Evolutionary conservation across 306 rosid genomes (phyloP).

Genomic region (Cucurbita ficifolia): DNA sequence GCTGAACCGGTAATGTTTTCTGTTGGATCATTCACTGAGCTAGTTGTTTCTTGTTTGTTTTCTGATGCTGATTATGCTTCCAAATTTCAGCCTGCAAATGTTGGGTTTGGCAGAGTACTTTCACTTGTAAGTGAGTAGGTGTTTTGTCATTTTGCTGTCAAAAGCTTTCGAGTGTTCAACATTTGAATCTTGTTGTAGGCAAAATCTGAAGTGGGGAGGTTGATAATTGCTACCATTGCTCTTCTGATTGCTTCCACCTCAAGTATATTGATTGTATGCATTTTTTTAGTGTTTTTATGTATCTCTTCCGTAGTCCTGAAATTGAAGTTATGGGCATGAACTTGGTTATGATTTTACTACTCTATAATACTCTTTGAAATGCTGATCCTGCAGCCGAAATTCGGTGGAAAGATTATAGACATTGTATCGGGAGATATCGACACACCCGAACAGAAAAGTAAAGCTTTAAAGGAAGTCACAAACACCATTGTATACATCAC

Average conservation of each 20-base stretch:
- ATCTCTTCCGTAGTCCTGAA: neutral
- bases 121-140: conserved; percentile 41
- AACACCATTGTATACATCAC: conserved; percentile 44
- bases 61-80: conserved; percentile 5
- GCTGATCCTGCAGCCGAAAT: conserved; percentile 41
- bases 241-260: conserved; percentile 60
- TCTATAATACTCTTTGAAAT: neutral
- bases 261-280: conserved; percentile 47
- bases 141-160: conserved; percentile 4
- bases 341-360: neutral
- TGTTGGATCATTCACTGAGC: neutral
- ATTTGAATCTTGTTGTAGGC: conserved; percentile 25
- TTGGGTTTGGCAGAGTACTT: conserved; percentile 20
- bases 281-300: neutral
- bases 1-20: conserved; percentile 34
- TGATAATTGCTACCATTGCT: conserved; percentile 45
- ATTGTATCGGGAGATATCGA: conserved; percentile 44
- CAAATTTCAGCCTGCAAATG: conserved; percentile 38
- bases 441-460: conserved; percentile 36
- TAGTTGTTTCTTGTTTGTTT: neutral
- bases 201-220: conserved; percentile 49
- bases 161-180: neutral
- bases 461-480: conserved; percentile 46
- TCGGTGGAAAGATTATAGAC: conserved; percentile 63
- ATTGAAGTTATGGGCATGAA: neutral